Base-by-base conservation (phyloP, 2,329 filamentous ascomycete species). In the Microcyclospora pomicola region DNA sequence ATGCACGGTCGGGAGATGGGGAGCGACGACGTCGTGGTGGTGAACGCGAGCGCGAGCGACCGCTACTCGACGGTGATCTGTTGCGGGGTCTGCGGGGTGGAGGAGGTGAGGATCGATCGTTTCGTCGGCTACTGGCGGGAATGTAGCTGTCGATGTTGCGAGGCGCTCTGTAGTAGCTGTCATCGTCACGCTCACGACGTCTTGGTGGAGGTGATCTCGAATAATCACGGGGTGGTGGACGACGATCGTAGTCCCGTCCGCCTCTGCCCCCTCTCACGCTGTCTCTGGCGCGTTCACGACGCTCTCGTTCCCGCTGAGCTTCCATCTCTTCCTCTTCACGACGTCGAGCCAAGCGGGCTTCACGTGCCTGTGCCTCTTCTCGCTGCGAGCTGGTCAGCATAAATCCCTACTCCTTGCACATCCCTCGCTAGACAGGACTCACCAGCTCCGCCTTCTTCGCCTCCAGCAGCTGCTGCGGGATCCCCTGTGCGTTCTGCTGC, bases 391-490 rank as follows among this genome's bases (percentile, higher is more conserved):
- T 31, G 12, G 12, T n/a, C 14, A 31, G 12, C 9, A 31, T 15
- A n/a, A 9, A 4, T 5, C 6, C 30, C 30, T 31, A n/a, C 5
- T 9, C 12, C 6, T 31, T 31, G 30, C 6, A 31, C 10, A 14
- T 24, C 30, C 39, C 56, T 27, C 59, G 92, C 79, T 93, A 93
- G 62, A 95, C 86, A 24, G 19, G 19, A 61, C 95, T 85, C 44
- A 91, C 84, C 34, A 98, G 68, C 61, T 98, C 91, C 33, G 83
- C 66, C 63, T 96, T 98, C 69, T 98, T 98, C 1, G 88, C 87
- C 59, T 98, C 91, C 2, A 98, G 66, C 31, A 98, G 69, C 61
- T 95, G 87, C 60, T 93, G 88, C 0, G 91, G 88, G 10, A 98
- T 86, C 38, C 91, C 91, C 56, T 91, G 82, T 0, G 85, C 77